Evolutionary conservation across 2,329 filamentous ascomycete genomes (phyloP), one percentile per base, ranked within the genome.

Genomic region (Phaeosphaeria sp.): DNA sequence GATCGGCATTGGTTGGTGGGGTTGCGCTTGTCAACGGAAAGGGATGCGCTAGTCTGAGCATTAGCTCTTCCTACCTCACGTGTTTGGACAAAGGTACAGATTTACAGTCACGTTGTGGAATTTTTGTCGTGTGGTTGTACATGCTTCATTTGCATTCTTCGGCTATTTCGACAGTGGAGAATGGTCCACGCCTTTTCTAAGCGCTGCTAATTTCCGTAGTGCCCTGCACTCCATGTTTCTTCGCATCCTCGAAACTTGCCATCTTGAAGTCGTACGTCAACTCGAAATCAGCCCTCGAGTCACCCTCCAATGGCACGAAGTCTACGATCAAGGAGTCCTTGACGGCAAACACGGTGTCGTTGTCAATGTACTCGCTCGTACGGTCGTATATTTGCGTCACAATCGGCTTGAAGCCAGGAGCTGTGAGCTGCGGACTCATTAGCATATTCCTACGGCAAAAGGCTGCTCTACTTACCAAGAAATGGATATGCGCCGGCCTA

Each of bases 301-400:
- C 82, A 25, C 78, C 80, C 64, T 85, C 66, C 47, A 80, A 79
- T 6, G 82, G 81, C 53, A 80, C 72, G 65, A 88, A 88, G 51
- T 87, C 84, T 11, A 87, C 85, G 36, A 86, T 68, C 50, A 88
- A 67, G 15, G 81, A 82, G 57, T 87, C 84, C 71, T 87, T 87
- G 49, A 86, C 85, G 0, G 85, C 85, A 63, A 87, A 87, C 0
- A 86, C 85, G 0, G 83, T 80, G 63, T 87, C 85, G 55, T 87
- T 80, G 18, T 79, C 78, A 44, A 91, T 79, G 65, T 90, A 88
- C 60, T 84, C 82, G 74, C 88, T 87, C 60, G 85, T 82, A 56
- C 82, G 80, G 73, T 92, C 90, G 72, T 92, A 94, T 54, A 95
- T 87, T 74, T 95, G 91, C 1, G 90, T 92, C 0, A 89, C 90